These are phyloP conservation scores for Nemania abortiva DNA, from an alignment of 2,329 filamentous ascomycete species.

Conservation along the genomic window DNA sequence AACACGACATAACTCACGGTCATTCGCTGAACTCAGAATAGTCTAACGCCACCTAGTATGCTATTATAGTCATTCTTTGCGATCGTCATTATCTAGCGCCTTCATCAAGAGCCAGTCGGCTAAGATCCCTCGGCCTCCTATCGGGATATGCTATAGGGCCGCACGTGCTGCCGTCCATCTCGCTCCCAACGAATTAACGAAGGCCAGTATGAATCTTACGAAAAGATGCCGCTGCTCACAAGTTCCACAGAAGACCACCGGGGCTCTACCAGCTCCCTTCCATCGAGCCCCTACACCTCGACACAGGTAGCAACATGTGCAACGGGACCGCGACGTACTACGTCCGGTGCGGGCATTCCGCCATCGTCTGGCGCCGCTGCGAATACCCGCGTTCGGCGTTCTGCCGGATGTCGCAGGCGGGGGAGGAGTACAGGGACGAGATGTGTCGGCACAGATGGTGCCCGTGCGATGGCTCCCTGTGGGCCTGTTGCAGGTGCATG, in stretches of 20 bases:
- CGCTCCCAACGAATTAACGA: not conserved
- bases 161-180: not conserved
- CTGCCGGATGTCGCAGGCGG: not conserved
- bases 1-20: not conserved
- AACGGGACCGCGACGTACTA: not conserved
- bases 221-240: not conserved
- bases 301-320: constrained; percentile 8
- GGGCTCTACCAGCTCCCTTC: too few relatives aligned
- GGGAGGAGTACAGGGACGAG: constrained; percentile 12
- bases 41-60: not conserved
- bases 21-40: not conserved
- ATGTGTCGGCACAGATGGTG: constrained; percentile 14
- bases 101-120: not conserved
- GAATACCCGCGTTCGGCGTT: not conserved
- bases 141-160: not conserved
- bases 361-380: constrained; percentile 8
- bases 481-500: constrained; percentile 10
- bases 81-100: not conserved
- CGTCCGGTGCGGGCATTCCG: constrained; percentile 18
- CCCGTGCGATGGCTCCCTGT: not conserved
- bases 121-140: not conserved
- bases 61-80: not conserved
- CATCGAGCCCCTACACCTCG: too few relatives aligned
- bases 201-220: not conserved
- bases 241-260: not conserved